Evolutionary conservation across 306 rosid genomes (phyloP).

Genomic region (Clitoria ternatea): DNA sequence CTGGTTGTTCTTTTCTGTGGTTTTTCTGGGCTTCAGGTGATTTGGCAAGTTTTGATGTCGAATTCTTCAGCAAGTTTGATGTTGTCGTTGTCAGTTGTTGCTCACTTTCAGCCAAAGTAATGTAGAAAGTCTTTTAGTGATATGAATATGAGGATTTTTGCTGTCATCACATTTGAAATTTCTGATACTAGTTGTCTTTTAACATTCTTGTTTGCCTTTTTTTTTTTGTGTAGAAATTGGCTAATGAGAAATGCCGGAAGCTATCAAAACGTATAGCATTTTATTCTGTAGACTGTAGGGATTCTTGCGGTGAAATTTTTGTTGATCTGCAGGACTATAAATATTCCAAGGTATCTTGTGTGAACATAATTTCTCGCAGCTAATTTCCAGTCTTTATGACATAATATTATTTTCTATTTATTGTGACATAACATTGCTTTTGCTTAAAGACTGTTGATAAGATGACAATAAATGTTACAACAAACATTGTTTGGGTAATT

Average conservation of each 20-base stretch:
- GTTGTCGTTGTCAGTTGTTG: slow-evolving; percentile 77
- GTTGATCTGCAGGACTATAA: slow-evolving; percentile 79
- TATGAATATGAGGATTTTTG: too few relatives aligned
- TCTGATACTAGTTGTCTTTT: background rate
- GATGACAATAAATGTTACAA: background rate
- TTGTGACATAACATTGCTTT: background rate
- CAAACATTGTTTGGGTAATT: background rate
- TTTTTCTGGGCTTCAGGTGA: slow-evolving; percentile 52
- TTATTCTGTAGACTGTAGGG: slow-evolving; percentile 86
- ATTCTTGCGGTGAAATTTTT: slow-evolving; percentile 95
- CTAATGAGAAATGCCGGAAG: slow-evolving; percentile 83
- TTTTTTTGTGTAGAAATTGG: slow-evolving; percentile 53
- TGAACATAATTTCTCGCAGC: background rate
- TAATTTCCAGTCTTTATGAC: background rate
- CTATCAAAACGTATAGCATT: slow-evolving; percentile 68
- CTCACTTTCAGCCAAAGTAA: slow-evolving; percentile 74
- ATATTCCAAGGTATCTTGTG: slow-evolving; percentile 61
- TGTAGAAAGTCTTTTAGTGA: background rate
- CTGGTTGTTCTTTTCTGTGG: background rate
- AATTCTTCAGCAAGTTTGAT: slow-evolving; percentile 70
- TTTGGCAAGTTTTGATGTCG: slow-evolving; percentile 54
- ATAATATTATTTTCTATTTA: background rate
- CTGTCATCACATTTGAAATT: too few relatives aligned
- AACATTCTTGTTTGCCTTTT: slow-evolving; percentile 1
- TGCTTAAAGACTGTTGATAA: background rate